Base-by-base conservation (phyloP, 2,329 filamentous ascomycete genomes). In the Scopulariopsis brevicaulis region DNA sequence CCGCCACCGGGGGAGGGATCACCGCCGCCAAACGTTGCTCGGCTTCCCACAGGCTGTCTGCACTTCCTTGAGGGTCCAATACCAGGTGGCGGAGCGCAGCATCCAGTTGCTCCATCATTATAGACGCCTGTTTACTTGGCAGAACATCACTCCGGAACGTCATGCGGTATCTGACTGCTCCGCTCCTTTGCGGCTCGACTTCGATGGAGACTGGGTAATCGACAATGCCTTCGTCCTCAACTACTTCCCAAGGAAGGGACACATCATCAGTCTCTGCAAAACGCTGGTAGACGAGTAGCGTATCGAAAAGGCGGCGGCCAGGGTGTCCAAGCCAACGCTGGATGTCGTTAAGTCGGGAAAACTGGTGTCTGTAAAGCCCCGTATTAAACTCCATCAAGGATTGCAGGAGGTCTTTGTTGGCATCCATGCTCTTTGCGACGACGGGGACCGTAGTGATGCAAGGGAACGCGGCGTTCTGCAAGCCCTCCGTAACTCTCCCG, bases 181-280 rank as follows among this genome's bases (percentile, higher is more conserved):
- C 77, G 0, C 71, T 63, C 0, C 63, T 57, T 1, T 66, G 68
- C 0, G 86, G 83, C 59, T 91, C 83, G 37, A 95, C 70, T 68
- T 96, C 92, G 22, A 96, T 73, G 0, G 93, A 96, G 0, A 95
- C 72, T 0, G 86, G 76, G 68, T 93, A 96, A 64, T 95, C 89
- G 2, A 89, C 82, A 1, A 77, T 81, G 6, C 87, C 86, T 55
- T 81, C 74, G 59, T 96, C 90, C 18, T 82, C 74, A 1, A 82
- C 61, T 0, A 88, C 62, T 7, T 74, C 73, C 86, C 89, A 95
- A 0, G 77, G 71, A 3, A 66, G 40, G 1, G 56, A 51, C 1
- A 68, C 58, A 18, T 60, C 54, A 40, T 59, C 58, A 40, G 62
- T 20, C 56, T 71, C 63, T 59, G 75, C 65, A 32, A 34, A n/a